These are phyloP conservation scores for Meyerozyma sp. DNA, from an alignment of 1,139 yeast genomes.

Conservation along the genomic window DNA sequence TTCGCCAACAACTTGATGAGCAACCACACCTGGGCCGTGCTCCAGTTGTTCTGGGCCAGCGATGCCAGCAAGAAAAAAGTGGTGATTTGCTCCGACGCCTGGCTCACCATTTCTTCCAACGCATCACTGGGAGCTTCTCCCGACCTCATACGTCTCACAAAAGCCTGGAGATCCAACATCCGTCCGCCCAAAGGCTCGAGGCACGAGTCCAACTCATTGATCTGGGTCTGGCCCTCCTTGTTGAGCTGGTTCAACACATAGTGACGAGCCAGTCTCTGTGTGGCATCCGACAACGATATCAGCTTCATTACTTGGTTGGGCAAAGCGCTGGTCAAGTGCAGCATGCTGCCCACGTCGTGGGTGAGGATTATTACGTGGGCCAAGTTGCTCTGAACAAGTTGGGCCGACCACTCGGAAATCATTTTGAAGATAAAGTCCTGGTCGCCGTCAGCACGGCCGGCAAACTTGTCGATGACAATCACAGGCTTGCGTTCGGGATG, in stretches of 20 bases:
- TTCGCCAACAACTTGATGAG: constrained; percentile 61
- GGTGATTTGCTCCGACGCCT: constrained; percentile 82
- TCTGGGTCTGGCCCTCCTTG: constrained; percentile 18
- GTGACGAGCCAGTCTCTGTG: constrained; percentile 59
- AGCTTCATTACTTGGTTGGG: constrained; percentile 86
- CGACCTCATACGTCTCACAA: constrained; percentile 77
- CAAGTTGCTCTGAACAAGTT: constrained; percentile 64
- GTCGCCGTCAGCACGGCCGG: constrained; percentile 47
- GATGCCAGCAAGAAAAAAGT: constrained; percentile 56
- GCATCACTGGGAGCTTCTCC: constrained; percentile 85
- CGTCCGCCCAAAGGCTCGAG: constrained; percentile 87
- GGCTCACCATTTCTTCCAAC: constrained; percentile 69
- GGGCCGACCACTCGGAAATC: constrained; percentile 86
- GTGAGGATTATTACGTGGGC: constrained; percentile 90
- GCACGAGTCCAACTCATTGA: constrained; percentile 43
- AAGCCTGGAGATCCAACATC: constrained; percentile 88
- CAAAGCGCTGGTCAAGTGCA: constrained; percentile 59
- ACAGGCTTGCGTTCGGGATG: constrained; percentile 89
- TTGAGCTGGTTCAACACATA: constrained; percentile 62
- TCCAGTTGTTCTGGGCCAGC: constrained; percentile 45
- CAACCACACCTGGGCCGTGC: constrained; percentile 84
- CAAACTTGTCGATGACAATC: constrained; percentile 71
- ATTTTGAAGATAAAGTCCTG: constrained; percentile 70
- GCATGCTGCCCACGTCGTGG: constrained; percentile 76
- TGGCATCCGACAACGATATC: constrained; percentile 76